These are phyloP conservation scores for Fragosphaeria purpurea DNA, from an alignment of 2,329 filamentous ascomycete genomes.

Conservation along the genomic window DNA sequence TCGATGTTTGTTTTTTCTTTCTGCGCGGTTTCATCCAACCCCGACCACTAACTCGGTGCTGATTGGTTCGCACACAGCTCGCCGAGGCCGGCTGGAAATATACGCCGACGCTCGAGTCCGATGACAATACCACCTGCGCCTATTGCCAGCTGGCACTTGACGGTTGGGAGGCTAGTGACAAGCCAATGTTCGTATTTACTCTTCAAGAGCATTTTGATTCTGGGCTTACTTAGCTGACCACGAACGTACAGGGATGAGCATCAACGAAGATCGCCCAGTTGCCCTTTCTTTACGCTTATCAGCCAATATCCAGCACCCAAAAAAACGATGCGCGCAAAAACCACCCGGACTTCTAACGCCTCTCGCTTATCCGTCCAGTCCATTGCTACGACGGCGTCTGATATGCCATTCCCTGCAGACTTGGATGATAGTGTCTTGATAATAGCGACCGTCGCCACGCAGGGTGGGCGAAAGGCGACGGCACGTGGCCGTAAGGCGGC, in stretches of 20 bases:
- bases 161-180: conserved; percentile 88
- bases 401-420: conserved; percentile 37
- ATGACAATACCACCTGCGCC: conserved; percentile 83
- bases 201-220: too few relatives aligned
- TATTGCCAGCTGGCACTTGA: conserved; percentile 87
- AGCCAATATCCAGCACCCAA: conserved; percentile 47
- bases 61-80: conserved; percentile 43
- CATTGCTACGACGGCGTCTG: conserved; percentile 38
- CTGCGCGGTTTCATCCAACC: too few relatives aligned
- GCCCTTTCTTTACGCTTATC: conserved; percentile 69
- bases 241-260: conserved; percentile 63
- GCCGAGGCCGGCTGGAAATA: conserved; percentile 91
- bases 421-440: conserved; percentile 51
- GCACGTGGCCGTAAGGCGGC: conserved; percentile 46
- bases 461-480: conserved; percentile 37
- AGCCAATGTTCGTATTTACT: conserved; percentile 56
- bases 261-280: conserved; percentile 64
- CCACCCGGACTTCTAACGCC: conserved; percentile 53
- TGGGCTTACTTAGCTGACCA: too few relatives aligned
- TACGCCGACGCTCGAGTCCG: conserved; percentile 70
- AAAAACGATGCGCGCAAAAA: conserved; percentile 43
- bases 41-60: too few relatives aligned
- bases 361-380: conserved; percentile 57
- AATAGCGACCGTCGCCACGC: conserved; percentile 48
- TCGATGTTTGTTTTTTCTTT: too few relatives aligned